Evolutionary conservation across 495 filamentous ascomycete genomes (phyloP).

Genomic region (Elaphomyces granulatus): DNA sequence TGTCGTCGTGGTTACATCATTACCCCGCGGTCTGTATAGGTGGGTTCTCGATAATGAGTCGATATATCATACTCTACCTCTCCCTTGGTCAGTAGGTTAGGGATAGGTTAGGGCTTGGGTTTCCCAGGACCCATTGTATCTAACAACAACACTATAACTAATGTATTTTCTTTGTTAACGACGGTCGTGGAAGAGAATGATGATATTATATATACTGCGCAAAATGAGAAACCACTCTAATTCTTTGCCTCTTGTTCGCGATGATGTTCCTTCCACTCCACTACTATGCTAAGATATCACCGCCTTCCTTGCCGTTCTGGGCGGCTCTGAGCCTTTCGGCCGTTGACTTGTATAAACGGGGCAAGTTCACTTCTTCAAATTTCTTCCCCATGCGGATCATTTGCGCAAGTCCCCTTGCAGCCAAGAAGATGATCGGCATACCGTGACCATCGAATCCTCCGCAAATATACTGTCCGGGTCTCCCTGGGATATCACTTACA

Average conservation of each 20-base stretch:
- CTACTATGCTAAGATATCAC: background rate
- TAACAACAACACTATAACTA: background rate
- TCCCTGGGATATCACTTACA: slow-evolving; percentile 9
- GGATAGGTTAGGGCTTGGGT: too few species aligned
- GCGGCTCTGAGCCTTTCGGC: background rate
- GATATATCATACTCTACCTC: too few species aligned
- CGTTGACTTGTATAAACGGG: slow-evolving; percentile 2
- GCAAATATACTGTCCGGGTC: slow-evolving; percentile 9
- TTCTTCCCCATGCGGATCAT: slow-evolving; percentile 8
- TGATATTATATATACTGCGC: too few species aligned
- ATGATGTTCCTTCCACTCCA: too few species aligned
- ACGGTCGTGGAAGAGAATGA: too few species aligned
- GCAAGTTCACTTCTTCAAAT: slow-evolving; percentile 10
- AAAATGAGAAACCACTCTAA: too few species aligned
- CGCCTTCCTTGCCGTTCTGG: background rate
- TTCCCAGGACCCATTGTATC: background rate
- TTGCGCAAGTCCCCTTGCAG: slow-evolving; percentile 9
- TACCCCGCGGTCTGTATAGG: too few species aligned
- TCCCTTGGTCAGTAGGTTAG: too few species aligned
- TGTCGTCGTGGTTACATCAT: too few species aligned
- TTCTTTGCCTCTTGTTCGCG: background rate
- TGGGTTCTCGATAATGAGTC: too few species aligned
- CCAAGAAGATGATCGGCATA: slow-evolving; percentile 13
- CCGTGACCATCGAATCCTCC: slow-evolving; percentile 16
- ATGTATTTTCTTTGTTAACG: too few species aligned